Evolutionary conservation across 2,329 filamentous ascomycete genomes (phyloP).

Genomic region (Pyrenochaeta sp.): DNA sequence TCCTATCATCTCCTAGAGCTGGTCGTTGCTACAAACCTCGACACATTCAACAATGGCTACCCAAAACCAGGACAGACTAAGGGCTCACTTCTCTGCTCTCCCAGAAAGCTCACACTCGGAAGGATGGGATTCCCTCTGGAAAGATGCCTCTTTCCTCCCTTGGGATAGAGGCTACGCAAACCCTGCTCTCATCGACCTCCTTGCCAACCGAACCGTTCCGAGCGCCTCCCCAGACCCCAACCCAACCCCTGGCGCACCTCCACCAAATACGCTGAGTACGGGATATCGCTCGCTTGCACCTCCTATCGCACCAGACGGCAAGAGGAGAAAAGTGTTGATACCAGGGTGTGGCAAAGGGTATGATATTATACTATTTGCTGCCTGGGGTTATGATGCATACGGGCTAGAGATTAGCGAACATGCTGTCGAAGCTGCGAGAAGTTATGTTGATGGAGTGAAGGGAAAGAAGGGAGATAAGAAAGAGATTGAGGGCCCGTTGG

Average conservation of each 20-base stretch:
- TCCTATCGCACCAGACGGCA: slow-evolving; percentile 26
- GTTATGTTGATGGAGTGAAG: slow-evolving; percentile 45
- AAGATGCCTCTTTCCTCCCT: slow-evolving; percentile 60
- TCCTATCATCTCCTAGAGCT: background rate
- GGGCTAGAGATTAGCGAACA: slow-evolving; percentile 73
- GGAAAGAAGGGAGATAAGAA: background rate
- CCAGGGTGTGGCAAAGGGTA: slow-evolving; percentile 85
- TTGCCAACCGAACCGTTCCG: slow-evolving; percentile 38
- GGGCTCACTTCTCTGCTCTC: slow-evolving; percentile 54
- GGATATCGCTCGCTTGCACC: slow-evolving; percentile 18
- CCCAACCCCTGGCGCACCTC: slow-evolving; percentile 28
- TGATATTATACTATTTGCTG: slow-evolving; percentile 78
- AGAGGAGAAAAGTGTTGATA: slow-evolving; percentile 70
- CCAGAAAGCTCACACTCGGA: slow-evolving; percentile 50
- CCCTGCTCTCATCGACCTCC: slow-evolving; percentile 65
- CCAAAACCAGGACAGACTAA: slow-evolving; percentile 48
- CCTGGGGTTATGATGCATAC: slow-evolving; percentile 78
- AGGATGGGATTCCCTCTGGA: slow-evolving; percentile 67
- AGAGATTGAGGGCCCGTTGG: slow-evolving; percentile 38
- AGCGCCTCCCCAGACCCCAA: slow-evolving; percentile 18
- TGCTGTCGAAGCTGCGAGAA: slow-evolving; percentile 58
- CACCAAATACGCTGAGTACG: slow-evolving; percentile 4
- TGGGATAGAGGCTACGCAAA: slow-evolving; percentile 69
- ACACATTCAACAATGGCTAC: slow-evolving; percentile 23
- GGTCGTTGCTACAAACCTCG: background rate